Evolutionary conservation across 2,329 filamentous ascomycete species (phyloP), one percentile per base, ranked within the genome.

Genomic region (Alternaria angustiovoidea): DNA sequence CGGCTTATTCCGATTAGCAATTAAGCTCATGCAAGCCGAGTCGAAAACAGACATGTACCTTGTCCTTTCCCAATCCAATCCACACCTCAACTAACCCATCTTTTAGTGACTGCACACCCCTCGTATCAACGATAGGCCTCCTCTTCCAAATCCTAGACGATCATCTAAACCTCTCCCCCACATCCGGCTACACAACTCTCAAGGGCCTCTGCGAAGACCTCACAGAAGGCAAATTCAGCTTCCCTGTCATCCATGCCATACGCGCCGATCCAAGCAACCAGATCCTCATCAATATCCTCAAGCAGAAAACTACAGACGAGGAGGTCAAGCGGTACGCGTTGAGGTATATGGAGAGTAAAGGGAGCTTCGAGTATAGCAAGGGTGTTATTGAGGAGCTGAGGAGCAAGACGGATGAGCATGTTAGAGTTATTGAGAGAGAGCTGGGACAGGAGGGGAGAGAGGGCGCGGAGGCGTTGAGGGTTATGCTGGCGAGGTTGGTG

Each of bases 181-280:
- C 75, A 28, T 72, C 78, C 2, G 77, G 73, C 72, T 97, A 97
- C 83, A 89, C 89, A 38, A 84, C 90, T 65, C 94, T 96, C 79
- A 98, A 98, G 82, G 95, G 94, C 51, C 87, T 97, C 69, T 96
- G 92, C 79, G 94, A 98, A 82, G 95, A 98, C 79, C 81, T 98
- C 70, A 97, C 93, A 1, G 95, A 98, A 81, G 94, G 94, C 65
- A 98, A 98, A 84, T 97, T 97, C 82, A 94, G 91, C 26, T 97
- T 97, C 77, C 93, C 94, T 41, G 89, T 98, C 72, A 97, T 98
- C 72, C 94, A 98, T 81, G 91, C 91, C 77, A 96, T 98, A 69
- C 91, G 92, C 63, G 81, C 90, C 61, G 87, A 93, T 75, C 91
- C 87, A 18, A 80, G 82, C 30, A 91, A 93, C 75, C 83, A 91